phyloP scores from a whole-genome alignment of 208 protist genomes.

The Wallacemonas sp. region DNA sequence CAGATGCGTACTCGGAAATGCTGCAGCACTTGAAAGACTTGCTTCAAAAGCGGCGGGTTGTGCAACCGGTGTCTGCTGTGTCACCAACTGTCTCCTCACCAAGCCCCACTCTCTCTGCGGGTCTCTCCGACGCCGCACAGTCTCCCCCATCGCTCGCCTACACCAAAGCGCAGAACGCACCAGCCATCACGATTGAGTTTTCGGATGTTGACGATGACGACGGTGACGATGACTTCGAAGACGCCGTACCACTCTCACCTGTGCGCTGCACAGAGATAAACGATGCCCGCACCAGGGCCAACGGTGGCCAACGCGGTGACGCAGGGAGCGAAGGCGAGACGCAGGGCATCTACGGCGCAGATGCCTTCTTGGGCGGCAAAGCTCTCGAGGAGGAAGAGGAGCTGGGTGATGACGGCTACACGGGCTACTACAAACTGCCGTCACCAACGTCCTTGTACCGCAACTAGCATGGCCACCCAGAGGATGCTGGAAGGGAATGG shows the following conservation, averaged over 20 bases:
- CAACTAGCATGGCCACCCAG: too few relatives aligned
- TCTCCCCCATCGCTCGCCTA: conserved; percentile 15
- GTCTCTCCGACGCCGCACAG: conserved; percentile 23
- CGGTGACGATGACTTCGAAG: conserved; percentile 82
- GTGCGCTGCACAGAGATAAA: conserved; percentile 58
- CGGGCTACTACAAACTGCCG: conserved; percentile 37
- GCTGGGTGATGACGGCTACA: conserved; percentile 50
- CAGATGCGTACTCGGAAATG: conserved; percentile 77
- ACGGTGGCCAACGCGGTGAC: background rate
- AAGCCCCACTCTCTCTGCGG: conserved; percentile 20
- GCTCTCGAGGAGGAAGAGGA: conserved; percentile 39
- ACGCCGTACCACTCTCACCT: conserved; percentile 72
- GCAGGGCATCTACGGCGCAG: conserved; percentile 37
- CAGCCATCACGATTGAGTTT: too few relatives aligned
- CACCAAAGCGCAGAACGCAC: conserved; percentile 19
- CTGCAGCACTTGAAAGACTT: conserved; percentile 79
- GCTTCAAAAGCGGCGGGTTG: conserved; percentile 49
- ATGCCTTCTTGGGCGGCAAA: conserved; percentile 36
- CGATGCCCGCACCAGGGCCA: conserved; percentile 43
- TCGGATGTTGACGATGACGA: conserved; percentile 22
- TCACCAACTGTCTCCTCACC: conserved; percentile 2
- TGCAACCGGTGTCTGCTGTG: conserved; percentile 12
- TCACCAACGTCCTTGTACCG: conserved; percentile 3
- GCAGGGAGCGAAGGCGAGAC: conserved; percentile 7
- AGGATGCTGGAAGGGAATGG: too few relatives aligned